Percentiles rank a stretch among this genome's conserved stretches.
Conservation (phyloP, 768 basidiomycete genomes). For the Boletus tomentosulus region DNA sequence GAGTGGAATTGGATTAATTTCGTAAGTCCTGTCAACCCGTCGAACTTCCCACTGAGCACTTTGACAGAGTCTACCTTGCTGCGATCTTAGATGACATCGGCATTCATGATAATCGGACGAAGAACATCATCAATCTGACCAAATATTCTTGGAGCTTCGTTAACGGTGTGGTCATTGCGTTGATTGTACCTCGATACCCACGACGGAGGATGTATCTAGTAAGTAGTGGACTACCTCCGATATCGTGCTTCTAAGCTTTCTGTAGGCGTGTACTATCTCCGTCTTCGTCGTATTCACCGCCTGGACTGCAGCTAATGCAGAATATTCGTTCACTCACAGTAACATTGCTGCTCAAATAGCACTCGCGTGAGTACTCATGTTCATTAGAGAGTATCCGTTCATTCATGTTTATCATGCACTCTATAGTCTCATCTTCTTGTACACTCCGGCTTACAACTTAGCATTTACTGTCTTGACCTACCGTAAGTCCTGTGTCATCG, state of each 20-base stretch:
- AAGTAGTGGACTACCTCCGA: neutral
- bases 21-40: neutral
- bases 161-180: neutral
- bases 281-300: slow-evolving; percentile 11
- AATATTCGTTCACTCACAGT: slow-evolving; percentile 9
- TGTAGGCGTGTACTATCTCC: slow-evolving; percentile 10
- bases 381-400: neutral
- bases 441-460: slow-evolving; percentile 2
- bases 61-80: slow-evolving; percentile 9
- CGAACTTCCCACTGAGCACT: neutral
- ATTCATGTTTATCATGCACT: neutral
- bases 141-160: slow-evolving; percentile 7
- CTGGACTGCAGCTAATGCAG: slow-evolving; percentile 16
- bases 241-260: neutral
- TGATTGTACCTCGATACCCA: slow-evolving; percentile 4
- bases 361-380: slow-evolving; percentile 7
- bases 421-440: slow-evolving; percentile 9
- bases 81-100: slow-evolving; percentile 13
- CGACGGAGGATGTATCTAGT: slow-evolving; percentile 12
- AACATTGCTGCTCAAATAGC: slow-evolving; percentile 3
- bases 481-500: neutral
- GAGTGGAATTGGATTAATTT: slow-evolving; percentile 9
- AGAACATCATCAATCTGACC: slow-evolving; percentile 12
- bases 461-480: slow-evolving; percentile 2
- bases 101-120: slow-evolving; percentile 13